Base-by-base conservation (phyloP, 148 eudicot species). In the Rhododendron simsii region DNA sequence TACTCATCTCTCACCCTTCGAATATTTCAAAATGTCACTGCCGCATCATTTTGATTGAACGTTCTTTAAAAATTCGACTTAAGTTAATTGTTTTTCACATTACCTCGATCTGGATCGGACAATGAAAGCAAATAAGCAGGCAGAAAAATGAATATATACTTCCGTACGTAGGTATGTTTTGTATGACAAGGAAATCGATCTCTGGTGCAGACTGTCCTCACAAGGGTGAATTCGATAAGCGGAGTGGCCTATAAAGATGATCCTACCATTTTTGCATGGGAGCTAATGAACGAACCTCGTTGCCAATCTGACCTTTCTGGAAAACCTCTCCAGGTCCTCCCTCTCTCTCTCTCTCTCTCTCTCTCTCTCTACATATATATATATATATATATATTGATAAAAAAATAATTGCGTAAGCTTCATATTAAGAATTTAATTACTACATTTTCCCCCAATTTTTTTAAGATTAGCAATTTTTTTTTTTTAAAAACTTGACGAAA, bases 271-370 rank as follows among this genome's bases (percentile, higher is more conserved):
- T 84, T 91, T 71, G 89, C 89, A 75, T 91, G 92, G 92, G 92
- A 91, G 89, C 87, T 91, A 7, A 91, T 91, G 86, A 91, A 91
- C 57, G 91, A 91, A 69, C 91, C 92, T 39, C 92, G 92, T 85
- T 86, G 88, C 86, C 88, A 87, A 51, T 83, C 89, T 14, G 89
- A 87, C 59, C 67, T 83, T 6, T 89, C 92, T n/a, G 92, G 88
- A 81, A 87, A 50, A 69, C 2, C 88, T 3, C 14, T 90, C 15
- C 87, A 90, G 84, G 91, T 89, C 10, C 78, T 1, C 21, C 0
- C 41, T 74, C 44, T 16, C 44, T 18, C 47, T 75, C 78, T 74
- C 78, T 74, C 11, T 73, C 35, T 28, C 14, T 20, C 21, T 57
- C 59, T 51, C 39, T 37, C 39, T 37, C 39, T 37, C 39, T 37